Base-by-base conservation (phyloP, 257 asterid species). In the Ajuga chamaepitys region DNA sequence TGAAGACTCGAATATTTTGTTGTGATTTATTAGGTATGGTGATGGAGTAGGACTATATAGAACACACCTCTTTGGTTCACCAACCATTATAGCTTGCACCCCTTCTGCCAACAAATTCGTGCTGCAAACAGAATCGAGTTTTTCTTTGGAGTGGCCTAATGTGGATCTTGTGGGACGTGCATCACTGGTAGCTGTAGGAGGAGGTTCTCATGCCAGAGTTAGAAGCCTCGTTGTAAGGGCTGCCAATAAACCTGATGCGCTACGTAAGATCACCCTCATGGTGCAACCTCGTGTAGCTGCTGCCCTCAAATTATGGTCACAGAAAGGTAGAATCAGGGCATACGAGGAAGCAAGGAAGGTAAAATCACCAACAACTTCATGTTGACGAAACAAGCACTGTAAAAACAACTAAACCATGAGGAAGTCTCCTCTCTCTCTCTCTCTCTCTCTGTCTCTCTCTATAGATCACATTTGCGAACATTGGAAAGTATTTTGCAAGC, bases 241-340 rank as follows among this genome's bases (percentile, higher is more conserved):
- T 44, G 46, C 78, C 25, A 86, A 81, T 50, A 84, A 79, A 6
- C 89, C 94, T 0, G 79, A 77, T 50, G 71, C 89, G 8, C 89
- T 86, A 35, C 86, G 79, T 2, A 62, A 63, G 63, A 79, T 86
- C 38, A 68, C 85, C 20, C 68, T 68, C 56, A 72, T 78, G 70
- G 78, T 86, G 48, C 94, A 86, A 32, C 88, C 88, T 9, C 72
- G 81, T 1, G 4, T 86, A 10, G 16, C 3, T 12, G 14, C 76
- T 48, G 75, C 84, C 32, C 87, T 85, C 30, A 14, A 71, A 16
- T 70, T 66, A 7, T 81, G 88, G 93, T 70, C 80, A 0, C 47
- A 61, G 1, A 62, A 44, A 28, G 85, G 89, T 47, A 63, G 81
- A 77, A 62, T 85, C 65, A 42, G 35, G 2, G 89, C 66, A 30